Conservation (phyloP, 2,329 filamentous ascomycete genomes). For the Microcyclosporella mali region DNA sequence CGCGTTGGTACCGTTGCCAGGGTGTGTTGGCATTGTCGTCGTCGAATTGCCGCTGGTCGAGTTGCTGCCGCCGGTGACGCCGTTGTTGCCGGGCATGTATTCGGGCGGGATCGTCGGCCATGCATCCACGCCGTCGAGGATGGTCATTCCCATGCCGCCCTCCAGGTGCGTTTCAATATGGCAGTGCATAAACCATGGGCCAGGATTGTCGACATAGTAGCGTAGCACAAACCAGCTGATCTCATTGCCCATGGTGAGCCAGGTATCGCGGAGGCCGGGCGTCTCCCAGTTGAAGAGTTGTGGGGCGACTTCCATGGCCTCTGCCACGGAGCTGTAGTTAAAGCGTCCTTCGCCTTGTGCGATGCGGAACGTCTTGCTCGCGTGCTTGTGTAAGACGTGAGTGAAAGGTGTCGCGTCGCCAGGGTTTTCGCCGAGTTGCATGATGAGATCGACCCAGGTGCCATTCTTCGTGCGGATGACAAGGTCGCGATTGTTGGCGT, state of each 20-base stretch:
- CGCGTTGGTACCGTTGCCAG: too few species aligned
- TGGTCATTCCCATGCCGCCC: conserved; percentile 44
- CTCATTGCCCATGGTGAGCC: conserved; percentile 14
- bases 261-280: conserved; percentile 50
- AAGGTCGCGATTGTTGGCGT: conserved; percentile 9
- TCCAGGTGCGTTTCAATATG: conserved; percentile 45
- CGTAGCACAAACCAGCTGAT: conserved; percentile 39
- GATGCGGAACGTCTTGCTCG: conserved; percentile 54
- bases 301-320: conserved; percentile 18
- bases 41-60: too few species aligned
- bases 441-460: conserved; percentile 32
- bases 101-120: conserved; percentile 19
- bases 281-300: conserved; percentile 52
- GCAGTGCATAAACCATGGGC: conserved; percentile 46
- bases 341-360: conserved; percentile 41
- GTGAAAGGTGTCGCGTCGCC: conserved; percentile 40
- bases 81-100: neutral
- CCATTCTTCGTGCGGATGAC: conserved; percentile 26
- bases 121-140: conserved; percentile 45
- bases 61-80: too few species aligned
- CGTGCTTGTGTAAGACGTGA: conserved; percentile 61
- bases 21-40: too few species aligned
- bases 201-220: conserved; percentile 43
- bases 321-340: conserved; percentile 38
- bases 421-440: conserved; percentile 14